Conservation (phyloP, 2,329 filamentous ascomycete genomes). For the Cordyceps sp. region DNA sequence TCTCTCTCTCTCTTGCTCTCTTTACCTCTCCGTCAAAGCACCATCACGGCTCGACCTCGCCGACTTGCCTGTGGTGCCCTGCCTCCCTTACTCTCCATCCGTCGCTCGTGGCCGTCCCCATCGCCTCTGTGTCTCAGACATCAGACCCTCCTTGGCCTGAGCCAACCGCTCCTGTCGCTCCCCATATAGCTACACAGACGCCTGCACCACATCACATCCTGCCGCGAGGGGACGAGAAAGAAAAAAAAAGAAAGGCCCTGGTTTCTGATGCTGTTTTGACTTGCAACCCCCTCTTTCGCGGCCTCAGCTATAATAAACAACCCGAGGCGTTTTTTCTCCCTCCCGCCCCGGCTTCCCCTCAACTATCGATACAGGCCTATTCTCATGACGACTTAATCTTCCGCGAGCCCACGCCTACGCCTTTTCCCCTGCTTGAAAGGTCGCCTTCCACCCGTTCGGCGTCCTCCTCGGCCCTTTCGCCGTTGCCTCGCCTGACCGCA, state of each 20-base stretch:
- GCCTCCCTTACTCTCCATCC: background rate
- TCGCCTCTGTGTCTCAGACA: constrained; percentile 3
- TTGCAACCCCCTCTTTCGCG: background rate
- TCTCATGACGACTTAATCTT: background rate
- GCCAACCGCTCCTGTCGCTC: constrained; percentile 1
- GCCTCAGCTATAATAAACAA: constrained; percentile 1
- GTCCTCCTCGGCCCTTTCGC: background rate
- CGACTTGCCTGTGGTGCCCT: background rate
- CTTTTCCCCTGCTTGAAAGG: background rate
- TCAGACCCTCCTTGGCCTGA: constrained; percentile 1
- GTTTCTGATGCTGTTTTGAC: constrained; percentile 1
- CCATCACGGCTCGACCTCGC: background rate
- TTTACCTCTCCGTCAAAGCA: background rate
- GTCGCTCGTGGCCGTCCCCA: background rate
- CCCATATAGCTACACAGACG: background rate
- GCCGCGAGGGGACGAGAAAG: background rate
- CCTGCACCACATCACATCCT: background rate
- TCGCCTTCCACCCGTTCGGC: too few relatives aligned
- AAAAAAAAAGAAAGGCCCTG: constrained; percentile 1
- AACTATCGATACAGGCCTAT: background rate
- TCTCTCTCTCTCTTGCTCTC: background rate
- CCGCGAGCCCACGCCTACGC: background rate
- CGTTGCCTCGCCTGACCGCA: background rate
- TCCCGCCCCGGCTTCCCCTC: background rate
- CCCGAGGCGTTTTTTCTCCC: background rate